phyloP scores from a whole-genome alignment of 495 filamentous ascomycete species.

The Acidomyces sp. region DNA sequence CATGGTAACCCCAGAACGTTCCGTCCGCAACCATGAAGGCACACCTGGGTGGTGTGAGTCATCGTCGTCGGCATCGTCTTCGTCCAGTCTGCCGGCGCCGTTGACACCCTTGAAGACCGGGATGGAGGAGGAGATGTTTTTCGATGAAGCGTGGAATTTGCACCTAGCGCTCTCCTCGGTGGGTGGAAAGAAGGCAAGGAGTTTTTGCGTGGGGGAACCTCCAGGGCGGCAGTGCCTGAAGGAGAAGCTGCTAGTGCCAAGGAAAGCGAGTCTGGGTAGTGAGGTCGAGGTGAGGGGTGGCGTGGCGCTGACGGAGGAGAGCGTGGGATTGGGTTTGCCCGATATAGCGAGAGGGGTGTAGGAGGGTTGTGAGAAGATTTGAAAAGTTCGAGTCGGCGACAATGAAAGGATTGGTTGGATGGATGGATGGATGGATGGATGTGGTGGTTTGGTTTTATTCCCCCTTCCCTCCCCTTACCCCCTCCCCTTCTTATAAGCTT shows the following conservation, averaged over 20 bases:
- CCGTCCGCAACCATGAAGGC: neutral
- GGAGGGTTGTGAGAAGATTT: neutral
- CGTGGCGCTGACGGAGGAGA: conserved; percentile 48
- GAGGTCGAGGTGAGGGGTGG: conserved; percentile 36
- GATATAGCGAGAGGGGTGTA: conserved; percentile 34
- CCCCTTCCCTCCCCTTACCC: too few species aligned
- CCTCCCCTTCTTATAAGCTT: too few species aligned
- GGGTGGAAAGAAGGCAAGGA: conserved; percentile 8
- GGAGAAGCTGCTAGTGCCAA: conserved; percentile 1
- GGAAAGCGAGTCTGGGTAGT: conserved; percentile 13
- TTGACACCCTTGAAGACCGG: conserved; percentile 10
- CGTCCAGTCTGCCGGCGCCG: conserved; percentile 15
- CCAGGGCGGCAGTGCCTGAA: neutral
- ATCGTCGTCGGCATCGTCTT: conserved; percentile 13
- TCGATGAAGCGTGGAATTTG: conserved; percentile 7
- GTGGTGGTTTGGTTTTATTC: too few species aligned
- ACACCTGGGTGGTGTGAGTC: conserved; percentile 16
- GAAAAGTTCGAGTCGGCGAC: conserved; percentile 5
- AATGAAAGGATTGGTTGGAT: too few species aligned
- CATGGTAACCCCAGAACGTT: conserved; percentile 7
- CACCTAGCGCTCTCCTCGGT: neutral
- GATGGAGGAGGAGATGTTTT: conserved; percentile 1
- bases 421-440: too few species aligned
- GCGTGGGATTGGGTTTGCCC: conserved; percentile 36
- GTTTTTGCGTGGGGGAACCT: neutral